Percentiles rank a stretch among this genome's conserved stretches.
These are phyloP conservation scores for Daldinia bambusicola DNA, from an alignment of 495 filamentous ascomycete species.

Conservation along the genomic window DNA sequence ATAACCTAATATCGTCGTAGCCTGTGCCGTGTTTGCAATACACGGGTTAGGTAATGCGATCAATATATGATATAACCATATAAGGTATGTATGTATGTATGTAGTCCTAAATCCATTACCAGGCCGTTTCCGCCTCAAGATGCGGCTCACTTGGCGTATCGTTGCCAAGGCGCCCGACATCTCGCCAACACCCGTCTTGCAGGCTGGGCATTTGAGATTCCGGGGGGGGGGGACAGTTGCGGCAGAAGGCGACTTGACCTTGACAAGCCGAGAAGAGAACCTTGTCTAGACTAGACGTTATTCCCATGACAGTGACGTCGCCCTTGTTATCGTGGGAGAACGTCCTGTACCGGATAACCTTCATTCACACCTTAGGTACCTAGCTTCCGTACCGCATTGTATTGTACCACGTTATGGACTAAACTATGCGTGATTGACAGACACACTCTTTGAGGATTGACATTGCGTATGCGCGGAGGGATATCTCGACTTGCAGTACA, in stretches of 20 bases:
- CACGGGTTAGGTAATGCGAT: slow-evolving; percentile 5
- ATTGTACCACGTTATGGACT: slow-evolving; percentile 9
- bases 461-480: background rate
- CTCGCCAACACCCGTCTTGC: slow-evolving; percentile 36
- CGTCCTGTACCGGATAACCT: slow-evolving; percentile 7
- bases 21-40: background rate
- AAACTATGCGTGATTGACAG: slow-evolving; percentile 8
- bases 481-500: slow-evolving; percentile 12
- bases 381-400: slow-evolving; percentile 11
- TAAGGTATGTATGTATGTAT: background rate
- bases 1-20: slow-evolving; percentile 1
- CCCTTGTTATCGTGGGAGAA: background rate
- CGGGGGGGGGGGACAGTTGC: slow-evolving; percentile 23
- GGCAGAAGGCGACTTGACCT: slow-evolving; percentile 25
- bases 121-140: slow-evolving; percentile 1
- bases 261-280: slow-evolving; percentile 26
- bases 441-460: background rate
- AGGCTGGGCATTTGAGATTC: slow-evolving; percentile 43
- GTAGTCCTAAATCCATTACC: slow-evolving; percentile 13
- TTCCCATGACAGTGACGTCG: slow-evolving; percentile 26
- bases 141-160: slow-evolving; percentile 35
- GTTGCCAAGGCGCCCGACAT: slow-evolving; percentile 40
- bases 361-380: slow-evolving; percentile 2
- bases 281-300: slow-evolving; percentile 17
- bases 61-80: background rate